phyloP scores from a whole-genome alignment of 129 eudicot species.

The Artemisia annua region DNA sequence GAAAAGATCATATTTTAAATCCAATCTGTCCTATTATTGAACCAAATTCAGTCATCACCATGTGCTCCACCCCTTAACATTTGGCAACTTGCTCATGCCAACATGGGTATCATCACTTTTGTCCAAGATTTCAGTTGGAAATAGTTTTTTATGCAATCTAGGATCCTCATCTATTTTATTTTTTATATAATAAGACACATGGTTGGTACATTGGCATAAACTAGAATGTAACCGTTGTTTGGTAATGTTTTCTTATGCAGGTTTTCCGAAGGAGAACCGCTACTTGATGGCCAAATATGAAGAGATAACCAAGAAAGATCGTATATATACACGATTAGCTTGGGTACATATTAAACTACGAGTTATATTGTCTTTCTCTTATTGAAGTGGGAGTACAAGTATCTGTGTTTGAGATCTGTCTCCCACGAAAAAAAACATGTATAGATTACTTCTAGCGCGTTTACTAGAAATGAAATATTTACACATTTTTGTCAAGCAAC shows the following conservation, averaged over 20 bases:
- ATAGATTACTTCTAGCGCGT: constrained; percentile 21
- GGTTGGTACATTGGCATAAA: constrained; percentile 23
- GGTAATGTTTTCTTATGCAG: constrained; percentile 27
- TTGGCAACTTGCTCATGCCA: constrained; percentile 38
- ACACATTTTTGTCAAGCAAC: constrained; percentile 22
- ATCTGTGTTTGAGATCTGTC: constrained; percentile 41
- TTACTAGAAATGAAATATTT: constrained; percentile 27
- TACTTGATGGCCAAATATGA: constrained; percentile 35
- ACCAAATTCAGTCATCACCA: constrained; percentile 29
- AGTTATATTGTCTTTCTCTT: constrained; percentile 23
- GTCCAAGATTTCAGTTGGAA: constrained; percentile 41
- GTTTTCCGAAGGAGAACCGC: constrained; percentile 60
- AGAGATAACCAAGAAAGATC: constrained; percentile 17
- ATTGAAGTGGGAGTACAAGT: constrained; percentile 37
- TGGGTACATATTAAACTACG: constrained; percentile 37
- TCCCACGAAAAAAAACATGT: constrained; percentile 35
- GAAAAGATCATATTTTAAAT: constrained; percentile 26
- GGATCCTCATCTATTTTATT: constrained; percentile 13
- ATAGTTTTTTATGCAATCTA: constrained; percentile 33
- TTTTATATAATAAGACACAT: constrained; percentile 8
- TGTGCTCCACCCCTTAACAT: constrained; percentile 39
- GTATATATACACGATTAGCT: constrained; percentile 22
- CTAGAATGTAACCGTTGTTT: constrained; percentile 4
- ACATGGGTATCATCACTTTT: constrained; percentile 42
- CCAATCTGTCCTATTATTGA: constrained; percentile 36